phyloP scores from a whole-genome alignment of 139 green algal genomes.

The Dunaliella primolecta region DNA sequence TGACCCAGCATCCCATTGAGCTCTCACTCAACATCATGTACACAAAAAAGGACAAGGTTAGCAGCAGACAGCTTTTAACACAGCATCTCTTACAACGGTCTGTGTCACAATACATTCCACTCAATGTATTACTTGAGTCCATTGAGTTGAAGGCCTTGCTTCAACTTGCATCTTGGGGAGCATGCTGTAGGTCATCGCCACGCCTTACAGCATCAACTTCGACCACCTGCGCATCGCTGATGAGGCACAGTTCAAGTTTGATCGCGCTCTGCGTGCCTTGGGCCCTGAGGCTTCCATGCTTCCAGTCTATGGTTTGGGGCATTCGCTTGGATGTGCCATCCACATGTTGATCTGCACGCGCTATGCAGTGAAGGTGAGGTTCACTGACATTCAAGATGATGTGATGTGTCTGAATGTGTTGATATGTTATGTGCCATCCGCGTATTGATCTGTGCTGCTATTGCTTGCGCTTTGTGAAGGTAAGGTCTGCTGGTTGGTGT shows the following conservation, averaged over 20 bases:
- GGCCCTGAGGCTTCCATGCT: constrained; percentile 41
- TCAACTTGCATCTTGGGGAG: too few relatives aligned
- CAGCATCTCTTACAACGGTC: too few relatives aligned
- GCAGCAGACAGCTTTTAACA: too few relatives aligned
- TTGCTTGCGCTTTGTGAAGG: background rate
- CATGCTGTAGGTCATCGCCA: constrained; percentile 80
- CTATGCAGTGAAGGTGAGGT: constrained; percentile 55
- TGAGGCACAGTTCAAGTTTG: constrained; percentile 73
- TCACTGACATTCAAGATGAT: too few relatives aligned
- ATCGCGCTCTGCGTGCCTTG: constrained; percentile 61
- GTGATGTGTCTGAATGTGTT: background rate
- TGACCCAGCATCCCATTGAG: background rate
- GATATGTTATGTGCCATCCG: background rate
- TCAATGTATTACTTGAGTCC: too few relatives aligned
- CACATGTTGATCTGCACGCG: constrained; percentile 82
- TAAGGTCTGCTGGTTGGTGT: too few relatives aligned
- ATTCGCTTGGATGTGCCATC: constrained; percentile 82
- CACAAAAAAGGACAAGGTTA: too few relatives aligned
- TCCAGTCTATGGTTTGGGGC: constrained; percentile 82
- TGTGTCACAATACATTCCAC: too few relatives aligned
- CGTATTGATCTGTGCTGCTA: too few relatives aligned
- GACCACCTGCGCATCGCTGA: constrained; percentile 88
- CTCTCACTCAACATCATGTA: too few relatives aligned
- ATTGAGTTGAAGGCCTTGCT: too few relatives aligned
- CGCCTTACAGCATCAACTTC: constrained; percentile 68